Conservation (phyloP, 345 rosid genomes). For the Cardamine resedifolia region DNA sequence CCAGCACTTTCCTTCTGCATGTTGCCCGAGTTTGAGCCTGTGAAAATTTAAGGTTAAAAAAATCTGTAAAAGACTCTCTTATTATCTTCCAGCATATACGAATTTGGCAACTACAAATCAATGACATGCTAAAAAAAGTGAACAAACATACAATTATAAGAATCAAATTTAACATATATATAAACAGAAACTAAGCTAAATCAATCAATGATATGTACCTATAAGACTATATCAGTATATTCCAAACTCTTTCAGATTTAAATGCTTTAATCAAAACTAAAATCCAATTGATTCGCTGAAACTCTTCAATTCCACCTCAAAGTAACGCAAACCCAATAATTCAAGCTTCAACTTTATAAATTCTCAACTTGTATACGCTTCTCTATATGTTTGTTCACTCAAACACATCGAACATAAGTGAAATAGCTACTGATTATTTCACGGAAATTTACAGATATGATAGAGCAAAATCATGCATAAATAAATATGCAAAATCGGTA, state of each 20-base stretch:
- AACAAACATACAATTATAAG: not conserved
- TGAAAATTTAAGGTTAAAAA: too few species aligned
- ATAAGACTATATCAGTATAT: not conserved
- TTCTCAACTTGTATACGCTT: not conserved
- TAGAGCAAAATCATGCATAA: not conserved
- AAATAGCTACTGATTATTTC: not conserved
- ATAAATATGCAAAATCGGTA: not conserved
- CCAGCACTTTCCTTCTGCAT: conserved; percentile 53
- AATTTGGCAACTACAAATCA: not conserved
- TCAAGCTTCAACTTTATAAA: not conserved
- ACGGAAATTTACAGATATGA: not conserved
- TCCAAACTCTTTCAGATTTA: not conserved
- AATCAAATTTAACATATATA: not conserved
- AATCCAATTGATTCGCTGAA: not conserved
- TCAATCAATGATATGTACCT: not conserved
- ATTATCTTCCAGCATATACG: not conserved
- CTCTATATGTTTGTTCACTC: not conserved
- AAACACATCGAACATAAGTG: not conserved
- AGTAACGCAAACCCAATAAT: not conserved
- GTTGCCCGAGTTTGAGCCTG: not conserved
- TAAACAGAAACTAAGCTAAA: not conserved
- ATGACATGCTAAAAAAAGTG: not conserved
- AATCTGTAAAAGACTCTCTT: not conserved
- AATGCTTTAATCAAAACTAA: not conserved
- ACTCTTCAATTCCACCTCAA: not conserved